A percentile compares a stretch with the other conserved stretches of the same genome.
Conservation (phyloP, 805 yeast species). For the Schizosaccharomyces pombe region DNA sequence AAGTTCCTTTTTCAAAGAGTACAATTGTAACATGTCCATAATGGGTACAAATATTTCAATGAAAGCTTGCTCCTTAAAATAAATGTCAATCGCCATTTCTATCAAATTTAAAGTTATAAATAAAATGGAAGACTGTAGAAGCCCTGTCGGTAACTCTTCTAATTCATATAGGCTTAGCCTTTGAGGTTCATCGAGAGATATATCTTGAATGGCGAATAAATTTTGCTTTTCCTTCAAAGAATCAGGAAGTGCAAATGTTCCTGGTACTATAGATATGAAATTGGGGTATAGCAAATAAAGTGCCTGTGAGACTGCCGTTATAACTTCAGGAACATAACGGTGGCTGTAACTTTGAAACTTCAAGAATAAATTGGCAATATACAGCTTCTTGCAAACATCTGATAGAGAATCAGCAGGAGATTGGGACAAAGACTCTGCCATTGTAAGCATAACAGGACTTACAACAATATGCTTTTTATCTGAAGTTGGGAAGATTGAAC, state of each 20-base stretch:
- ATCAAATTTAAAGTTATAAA: constrained; percentile 5
- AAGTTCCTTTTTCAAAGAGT: constrained; percentile 5
- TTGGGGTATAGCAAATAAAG: background rate
- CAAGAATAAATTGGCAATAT: constrained; percentile 37
- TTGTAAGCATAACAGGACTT: constrained; percentile 55
- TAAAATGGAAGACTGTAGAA: background rate
- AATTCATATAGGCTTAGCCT: background rate
- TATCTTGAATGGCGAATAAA: background rate
- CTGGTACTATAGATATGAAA: background rate
- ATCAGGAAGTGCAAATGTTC: background rate
- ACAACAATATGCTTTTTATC: constrained; percentile 84
- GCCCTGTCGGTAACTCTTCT: background rate
- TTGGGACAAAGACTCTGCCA: constrained; percentile 46
- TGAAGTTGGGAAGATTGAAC: constrained; percentile 70
- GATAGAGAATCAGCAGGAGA: constrained; percentile 20
- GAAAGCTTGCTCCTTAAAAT: constrained; percentile 14
- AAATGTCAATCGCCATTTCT: constrained; percentile 11
- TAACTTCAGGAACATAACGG: constrained; percentile 61
- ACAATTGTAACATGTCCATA: constrained; percentile 5
- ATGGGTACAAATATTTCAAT: constrained; percentile 13
- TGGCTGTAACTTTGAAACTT: constrained; percentile 62
- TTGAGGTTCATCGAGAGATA: background rate
- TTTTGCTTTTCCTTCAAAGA: background rate
- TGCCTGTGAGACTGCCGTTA: constrained; percentile 6
- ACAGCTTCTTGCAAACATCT: constrained; percentile 35